These are phyloP conservation scores for Glaciozyma antarctica DNA, from an alignment of 768 basidiomycete species.

Conservation along the genomic window DNA sequence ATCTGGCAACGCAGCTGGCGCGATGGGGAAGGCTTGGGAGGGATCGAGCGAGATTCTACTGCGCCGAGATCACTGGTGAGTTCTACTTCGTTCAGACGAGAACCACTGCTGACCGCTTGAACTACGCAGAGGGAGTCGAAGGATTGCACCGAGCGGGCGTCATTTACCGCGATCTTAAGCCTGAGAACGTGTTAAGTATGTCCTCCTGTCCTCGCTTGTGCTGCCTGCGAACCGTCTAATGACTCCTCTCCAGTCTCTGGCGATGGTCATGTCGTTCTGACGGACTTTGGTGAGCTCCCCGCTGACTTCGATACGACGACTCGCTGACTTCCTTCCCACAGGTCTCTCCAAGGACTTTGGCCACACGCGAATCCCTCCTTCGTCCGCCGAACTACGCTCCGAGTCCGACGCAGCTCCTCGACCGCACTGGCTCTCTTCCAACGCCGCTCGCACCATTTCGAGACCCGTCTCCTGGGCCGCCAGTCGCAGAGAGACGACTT, in stretches of 20 bases:
- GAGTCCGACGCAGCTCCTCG: background rate
- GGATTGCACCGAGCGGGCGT: slow-evolving; percentile 88
- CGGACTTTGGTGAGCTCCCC: slow-evolving; percentile 64
- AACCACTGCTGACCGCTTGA: background rate
- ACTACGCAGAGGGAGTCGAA: slow-evolving; percentile 70
- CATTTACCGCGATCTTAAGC: slow-evolving; percentile 56
- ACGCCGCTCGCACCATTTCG: slow-evolving; percentile 6
- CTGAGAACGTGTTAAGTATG: slow-evolving; percentile 53
- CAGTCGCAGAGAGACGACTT: slow-evolving; percentile 52
- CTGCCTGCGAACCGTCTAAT: no score
- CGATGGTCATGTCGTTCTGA: slow-evolving; percentile 91
- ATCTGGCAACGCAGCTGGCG: slow-evolving; percentile 92
- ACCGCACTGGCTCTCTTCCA: slow-evolving; percentile 19
- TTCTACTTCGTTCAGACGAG: background rate
- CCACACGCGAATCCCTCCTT: slow-evolving; percentile 42
- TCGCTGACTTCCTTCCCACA: background rate
- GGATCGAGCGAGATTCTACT: slow-evolving; percentile 91
- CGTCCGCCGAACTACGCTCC: slow-evolving; percentile 17
- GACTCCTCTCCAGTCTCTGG: slow-evolving; percentile 48
- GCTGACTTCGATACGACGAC: no score
- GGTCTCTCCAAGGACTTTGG: slow-evolving; percentile 70
- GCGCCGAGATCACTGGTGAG: slow-evolving; percentile 61
- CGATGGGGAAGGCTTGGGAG: slow-evolving; percentile 88
- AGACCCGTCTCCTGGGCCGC: slow-evolving; percentile 3
- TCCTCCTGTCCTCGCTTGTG: no score